These are phyloP conservation scores for Salix brachista DNA, from an alignment of 345 rosid species.

Conservation along the genomic window DNA sequence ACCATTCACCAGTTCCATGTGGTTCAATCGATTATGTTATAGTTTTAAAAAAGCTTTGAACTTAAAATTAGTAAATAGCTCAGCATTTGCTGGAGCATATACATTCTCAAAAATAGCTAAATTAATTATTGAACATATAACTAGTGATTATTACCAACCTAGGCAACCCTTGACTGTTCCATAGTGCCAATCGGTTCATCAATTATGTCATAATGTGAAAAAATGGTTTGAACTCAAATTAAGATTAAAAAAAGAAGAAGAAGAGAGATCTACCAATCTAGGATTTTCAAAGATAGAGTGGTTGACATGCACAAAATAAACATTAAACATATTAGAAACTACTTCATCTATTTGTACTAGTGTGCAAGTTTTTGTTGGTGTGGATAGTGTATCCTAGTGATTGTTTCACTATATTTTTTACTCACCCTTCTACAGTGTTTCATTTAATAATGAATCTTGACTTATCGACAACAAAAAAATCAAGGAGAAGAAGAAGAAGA, in stretches of 20 bases:
- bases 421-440: too few species aligned
- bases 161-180: background rate
- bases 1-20: background rate
- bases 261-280: background rate
- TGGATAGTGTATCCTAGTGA: too few species aligned
- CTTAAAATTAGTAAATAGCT: background rate
- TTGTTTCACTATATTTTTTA: too few species aligned
- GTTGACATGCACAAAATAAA: background rate
- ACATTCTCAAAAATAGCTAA: background rate
- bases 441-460: too few species aligned
- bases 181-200: background rate
- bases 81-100: background rate
- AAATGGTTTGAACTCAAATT: background rate
- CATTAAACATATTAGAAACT: background rate
- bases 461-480: too few species aligned
- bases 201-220: background rate
- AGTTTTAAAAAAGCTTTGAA: background rate
- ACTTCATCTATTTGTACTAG: too few species aligned
- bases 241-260: background rate
- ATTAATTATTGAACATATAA: background rate
- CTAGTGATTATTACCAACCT: background rate
- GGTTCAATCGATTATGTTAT: background rate
- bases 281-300: background rate
- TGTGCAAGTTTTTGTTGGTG: too few species aligned
- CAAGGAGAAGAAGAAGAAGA: too few species aligned